Evolutionary conservation across 2,329 filamentous ascomycete genomes (phyloP).

Genomic region (Sporothrix brunneoviolacea): DNA sequence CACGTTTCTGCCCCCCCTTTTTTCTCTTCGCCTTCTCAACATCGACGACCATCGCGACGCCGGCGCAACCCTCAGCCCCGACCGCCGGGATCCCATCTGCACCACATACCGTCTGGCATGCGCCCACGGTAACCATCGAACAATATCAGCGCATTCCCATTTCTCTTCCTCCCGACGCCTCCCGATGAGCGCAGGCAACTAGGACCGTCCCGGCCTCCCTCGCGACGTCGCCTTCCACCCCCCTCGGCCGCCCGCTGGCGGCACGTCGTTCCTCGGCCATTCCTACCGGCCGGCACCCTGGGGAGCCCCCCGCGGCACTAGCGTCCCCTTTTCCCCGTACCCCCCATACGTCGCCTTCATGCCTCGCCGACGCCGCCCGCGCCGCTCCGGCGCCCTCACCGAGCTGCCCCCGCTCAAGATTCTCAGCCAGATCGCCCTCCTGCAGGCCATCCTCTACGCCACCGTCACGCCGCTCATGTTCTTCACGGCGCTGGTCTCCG

Average conservation of each 20-base stretch:
- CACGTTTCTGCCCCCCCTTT: too few relatives aligned
- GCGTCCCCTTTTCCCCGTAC: neutral
- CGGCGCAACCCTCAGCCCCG: too few relatives aligned
- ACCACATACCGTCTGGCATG: too few relatives aligned
- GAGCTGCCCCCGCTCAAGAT: constrained; percentile 57
- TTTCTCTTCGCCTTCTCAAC: too few relatives aligned
- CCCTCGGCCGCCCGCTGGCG: too few relatives aligned
- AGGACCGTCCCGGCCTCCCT: neutral
- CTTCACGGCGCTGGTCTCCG: constrained; percentile 54
- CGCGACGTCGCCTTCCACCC: neutral
- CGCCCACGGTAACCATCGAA: too few relatives aligned
- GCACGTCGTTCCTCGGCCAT: too few relatives aligned
- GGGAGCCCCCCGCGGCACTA: too few relatives aligned
- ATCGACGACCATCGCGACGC: too few relatives aligned
- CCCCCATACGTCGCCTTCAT: constrained; percentile 26
- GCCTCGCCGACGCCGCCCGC: constrained; percentile 51
- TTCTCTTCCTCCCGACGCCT: neutral
- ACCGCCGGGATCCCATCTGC: too few relatives aligned
- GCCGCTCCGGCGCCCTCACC: constrained; percentile 52
- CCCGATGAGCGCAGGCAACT: neutral
- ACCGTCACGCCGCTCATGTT: constrained; percentile 46
- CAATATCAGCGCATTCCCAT: too few relatives aligned
- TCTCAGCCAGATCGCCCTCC: constrained; percentile 49
- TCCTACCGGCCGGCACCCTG: too few relatives aligned
- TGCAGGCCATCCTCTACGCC: constrained; percentile 52